Conservation (phyloP, 2,329 filamentous ascomycete genomes). For the Keithomyces neogunnii region DNA sequence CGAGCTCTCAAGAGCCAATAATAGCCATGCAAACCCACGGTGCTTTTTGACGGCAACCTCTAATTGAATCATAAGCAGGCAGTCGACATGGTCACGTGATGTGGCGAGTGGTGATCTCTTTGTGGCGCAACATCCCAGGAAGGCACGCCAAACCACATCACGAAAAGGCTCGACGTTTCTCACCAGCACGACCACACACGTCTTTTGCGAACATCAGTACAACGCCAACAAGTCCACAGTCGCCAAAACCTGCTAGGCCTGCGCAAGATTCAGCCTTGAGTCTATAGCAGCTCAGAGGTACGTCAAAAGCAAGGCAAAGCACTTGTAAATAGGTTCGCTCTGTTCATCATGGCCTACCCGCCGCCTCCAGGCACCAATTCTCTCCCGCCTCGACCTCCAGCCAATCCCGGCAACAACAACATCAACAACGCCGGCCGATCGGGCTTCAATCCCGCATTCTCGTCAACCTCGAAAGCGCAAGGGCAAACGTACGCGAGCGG, state of each 20-base stretch:
- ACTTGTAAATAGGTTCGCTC: constrained; percentile 15
- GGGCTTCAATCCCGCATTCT: constrained; percentile 44
- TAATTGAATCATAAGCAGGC: neutral
- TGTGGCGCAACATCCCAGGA: neutral
- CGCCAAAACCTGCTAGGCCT: neutral
- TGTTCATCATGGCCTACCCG: constrained; percentile 78
- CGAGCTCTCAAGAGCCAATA: no score
- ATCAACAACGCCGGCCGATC: constrained; percentile 24
- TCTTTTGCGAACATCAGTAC: neutral
- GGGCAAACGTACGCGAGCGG: constrained; percentile 29
- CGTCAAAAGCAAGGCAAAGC: constrained; percentile 20
- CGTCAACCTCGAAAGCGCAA: constrained; percentile 23
- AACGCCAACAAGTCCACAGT: neutral
- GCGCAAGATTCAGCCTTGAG: constrained; percentile 22
- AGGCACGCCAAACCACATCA: neutral
- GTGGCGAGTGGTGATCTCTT: neutral
- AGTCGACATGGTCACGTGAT: neutral
- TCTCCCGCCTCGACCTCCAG: constrained; percentile 71
- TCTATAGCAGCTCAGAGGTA: constrained; percentile 41
- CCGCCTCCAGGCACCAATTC: constrained; percentile 64
- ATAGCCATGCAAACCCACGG: no score
- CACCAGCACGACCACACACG: neutral
- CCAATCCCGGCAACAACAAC: constrained; percentile 27
- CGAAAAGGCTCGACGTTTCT: neutral
- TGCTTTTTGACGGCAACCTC: neutral